Base-by-base conservation (phyloP, 208 protist genomes). In the Vickermania spadyakhi region DNA sequence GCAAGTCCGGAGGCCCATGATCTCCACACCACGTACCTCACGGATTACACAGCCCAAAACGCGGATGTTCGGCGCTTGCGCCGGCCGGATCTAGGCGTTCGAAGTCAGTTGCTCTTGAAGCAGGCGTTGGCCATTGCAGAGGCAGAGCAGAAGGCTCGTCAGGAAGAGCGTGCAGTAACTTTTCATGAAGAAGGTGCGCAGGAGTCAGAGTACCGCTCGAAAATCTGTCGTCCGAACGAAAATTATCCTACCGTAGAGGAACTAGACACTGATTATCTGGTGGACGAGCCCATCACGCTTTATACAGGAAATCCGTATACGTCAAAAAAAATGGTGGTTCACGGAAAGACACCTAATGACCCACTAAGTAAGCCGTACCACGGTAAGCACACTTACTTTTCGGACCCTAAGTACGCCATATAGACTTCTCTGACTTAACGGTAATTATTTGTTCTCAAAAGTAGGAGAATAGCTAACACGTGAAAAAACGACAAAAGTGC, bases 361-460 rank as follows among this genome's bases (percentile, higher is more conserved):
- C 79, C 81, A 4, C 36, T 64, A 14, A 61, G 70, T 36, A 41
- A 42, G n/a, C 72, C 81, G n/a, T 77, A 73, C 18, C 87, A 88
- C 60, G 81, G 80, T n/a, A 78, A 76, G 62, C 81, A 90, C 70
- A 89, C 87, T 14, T 78, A 90, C 67, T 94, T 94, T 58, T 85
- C 64, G 1, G 82, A 94, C 36, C 62, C 66, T 42, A 94, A 94
- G 69, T 94, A 91, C 50, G 64, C 61, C 28, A 62, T 87, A 41
- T 87, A 68, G 55, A 3, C n/a, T n/a, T n/a, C n/a, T n/a, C n/a
- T n/a, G n/a, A n/a, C n/a, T n/a, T n/a, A n/a, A n/a, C n/a, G n/a
- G n/a, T n/a, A n/a, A n/a, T n/a, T n/a, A n/a, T n/a, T n/a, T n/a
- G n/a, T n/a, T n/a, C n/a, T n/a, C n/a, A n/a, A n/a, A n/a, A n/a